A percentile compares a stretch with the other conserved stretches of the same genome.
Conservation (phyloP, 176 grass and related monocot species). For the Musa schizocarpa region DNA sequence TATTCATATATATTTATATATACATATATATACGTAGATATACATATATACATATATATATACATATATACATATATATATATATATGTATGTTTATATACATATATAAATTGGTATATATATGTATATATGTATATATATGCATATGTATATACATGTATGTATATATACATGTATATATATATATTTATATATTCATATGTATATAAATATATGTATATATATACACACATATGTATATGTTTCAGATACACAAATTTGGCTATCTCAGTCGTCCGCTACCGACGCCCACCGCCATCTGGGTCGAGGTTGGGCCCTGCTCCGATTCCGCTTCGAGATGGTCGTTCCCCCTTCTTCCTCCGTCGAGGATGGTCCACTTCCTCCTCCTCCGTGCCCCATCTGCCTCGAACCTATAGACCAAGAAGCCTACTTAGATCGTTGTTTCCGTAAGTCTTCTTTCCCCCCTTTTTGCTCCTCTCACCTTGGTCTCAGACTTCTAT, state of each 20-base stretch:
- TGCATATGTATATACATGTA: no score
- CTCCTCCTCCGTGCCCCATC: constrained; percentile 33
- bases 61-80: no score
- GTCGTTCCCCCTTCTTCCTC: constrained; percentile 8
- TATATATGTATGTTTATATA: no score
- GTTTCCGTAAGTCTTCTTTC: constrained; percentile 41
- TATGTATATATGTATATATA: no score
- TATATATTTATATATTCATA: no score
- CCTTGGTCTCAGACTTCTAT: neutral
- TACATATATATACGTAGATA: no score
- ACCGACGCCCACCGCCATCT: neutral
- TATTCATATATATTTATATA: no score
- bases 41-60: no score
- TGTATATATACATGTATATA: no score
- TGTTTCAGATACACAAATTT: neutral
- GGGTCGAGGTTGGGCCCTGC: neutral
- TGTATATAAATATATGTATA: no score
- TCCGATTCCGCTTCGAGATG: neutral
- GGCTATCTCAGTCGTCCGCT: neutral
- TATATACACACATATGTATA: no score
- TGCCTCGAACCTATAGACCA: constrained; percentile 44
- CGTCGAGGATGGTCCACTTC: neutral
- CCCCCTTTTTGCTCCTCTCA: neutral
- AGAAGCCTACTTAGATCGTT: constrained; percentile 57
- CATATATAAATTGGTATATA: no score